Conservation (phyloP, 2,329 filamentous ascomycete genomes). For the Fusarium camptoceras region DNA sequence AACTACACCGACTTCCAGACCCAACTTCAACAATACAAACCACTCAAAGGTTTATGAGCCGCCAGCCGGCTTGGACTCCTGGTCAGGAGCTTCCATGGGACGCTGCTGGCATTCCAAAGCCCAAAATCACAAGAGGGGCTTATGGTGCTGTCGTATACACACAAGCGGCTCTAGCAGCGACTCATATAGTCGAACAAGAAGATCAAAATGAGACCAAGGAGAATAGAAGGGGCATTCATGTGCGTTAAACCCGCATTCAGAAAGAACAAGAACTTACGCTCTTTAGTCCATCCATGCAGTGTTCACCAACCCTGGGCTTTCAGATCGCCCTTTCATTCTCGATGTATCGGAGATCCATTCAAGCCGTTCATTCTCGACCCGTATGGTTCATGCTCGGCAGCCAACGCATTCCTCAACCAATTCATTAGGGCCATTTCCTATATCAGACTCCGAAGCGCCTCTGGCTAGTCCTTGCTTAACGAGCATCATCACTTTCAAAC, state of each 20-base stretch:
- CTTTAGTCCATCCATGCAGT: constrained; percentile 67
- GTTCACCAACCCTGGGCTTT: constrained; percentile 61
- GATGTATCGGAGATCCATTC: constrained; percentile 58
- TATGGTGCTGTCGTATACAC: constrained; percentile 55
- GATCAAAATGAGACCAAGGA: constrained; percentile 35
- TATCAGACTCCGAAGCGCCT: constrained; percentile 54
- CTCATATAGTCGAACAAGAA: constrained; percentile 50
- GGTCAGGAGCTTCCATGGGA: constrained; percentile 50
- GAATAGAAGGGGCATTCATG: constrained; percentile 53
- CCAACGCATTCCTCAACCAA: constrained; percentile 55
- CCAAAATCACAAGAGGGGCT: constrained; percentile 43
- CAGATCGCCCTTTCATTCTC: constrained; percentile 66
- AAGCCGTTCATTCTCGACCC: constrained; percentile 62
- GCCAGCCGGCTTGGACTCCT: constrained; percentile 50
- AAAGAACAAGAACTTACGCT: background rate
- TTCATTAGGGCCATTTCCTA: constrained; percentile 53
- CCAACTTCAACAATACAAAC: background rate
- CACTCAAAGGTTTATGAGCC: constrained; percentile 48
- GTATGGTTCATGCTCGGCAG: constrained; percentile 63
- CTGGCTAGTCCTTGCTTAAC: constrained; percentile 61
- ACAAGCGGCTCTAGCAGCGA: constrained; percentile 53
- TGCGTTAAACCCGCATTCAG: constrained; percentile 41
- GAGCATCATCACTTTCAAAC: constrained; percentile 65
- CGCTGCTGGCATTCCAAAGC: constrained; percentile 20
- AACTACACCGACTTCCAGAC: constrained; percentile 42